phyloP scores from a whole-genome alignment of 768 basidiomycete species.

The Agaricus blazei region DNA sequence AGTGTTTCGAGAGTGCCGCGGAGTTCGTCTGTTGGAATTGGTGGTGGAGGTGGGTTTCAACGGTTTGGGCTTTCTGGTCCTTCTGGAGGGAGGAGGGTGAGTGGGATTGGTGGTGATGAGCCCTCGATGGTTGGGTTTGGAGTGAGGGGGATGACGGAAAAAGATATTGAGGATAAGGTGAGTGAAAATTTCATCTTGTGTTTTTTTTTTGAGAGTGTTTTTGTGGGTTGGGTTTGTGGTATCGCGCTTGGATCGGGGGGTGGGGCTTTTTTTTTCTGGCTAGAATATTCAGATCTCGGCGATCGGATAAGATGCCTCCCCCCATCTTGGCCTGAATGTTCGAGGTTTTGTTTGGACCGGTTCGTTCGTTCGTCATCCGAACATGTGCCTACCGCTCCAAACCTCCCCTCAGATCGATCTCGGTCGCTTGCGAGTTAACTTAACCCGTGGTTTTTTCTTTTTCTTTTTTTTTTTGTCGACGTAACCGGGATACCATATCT shows the following conservation, averaged over 20 bases:
- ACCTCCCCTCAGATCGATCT: no score
- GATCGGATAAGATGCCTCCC: no score
- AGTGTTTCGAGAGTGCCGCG: slow-evolving; percentile 27
- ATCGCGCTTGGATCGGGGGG: background rate
- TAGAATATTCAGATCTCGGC: no score
- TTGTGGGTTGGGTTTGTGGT: background rate
- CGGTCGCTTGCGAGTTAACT: no score
- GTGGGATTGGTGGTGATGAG: slow-evolving; percentile 23
- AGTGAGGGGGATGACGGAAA: slow-evolving; percentile 48
- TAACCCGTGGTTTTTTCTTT: background rate
- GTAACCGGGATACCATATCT: background rate
- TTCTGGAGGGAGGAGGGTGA: slow-evolving; percentile 24
- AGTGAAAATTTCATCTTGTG: background rate
- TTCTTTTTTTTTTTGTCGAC: background rate
- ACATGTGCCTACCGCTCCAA: no score
- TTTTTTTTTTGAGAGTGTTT: background rate
- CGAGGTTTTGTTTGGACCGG: no score
- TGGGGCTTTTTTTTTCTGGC: no score
- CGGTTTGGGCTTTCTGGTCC: slow-evolving; percentile 32
- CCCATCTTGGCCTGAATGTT: no score
- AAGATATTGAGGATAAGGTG: slow-evolving; percentile 73
- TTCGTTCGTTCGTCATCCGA: no score
- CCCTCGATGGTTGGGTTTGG: slow-evolving; percentile 23
- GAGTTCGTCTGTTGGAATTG: slow-evolving; percentile 25
- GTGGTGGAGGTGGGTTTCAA: slow-evolving; percentile 26